A percentile compares a stretch with the other conserved stretches of the same genome.
Evolutionary conservation across 371 early-diverging fungal genomes (phyloP).

Genomic region (Lichtheimia ornata): DNA sequence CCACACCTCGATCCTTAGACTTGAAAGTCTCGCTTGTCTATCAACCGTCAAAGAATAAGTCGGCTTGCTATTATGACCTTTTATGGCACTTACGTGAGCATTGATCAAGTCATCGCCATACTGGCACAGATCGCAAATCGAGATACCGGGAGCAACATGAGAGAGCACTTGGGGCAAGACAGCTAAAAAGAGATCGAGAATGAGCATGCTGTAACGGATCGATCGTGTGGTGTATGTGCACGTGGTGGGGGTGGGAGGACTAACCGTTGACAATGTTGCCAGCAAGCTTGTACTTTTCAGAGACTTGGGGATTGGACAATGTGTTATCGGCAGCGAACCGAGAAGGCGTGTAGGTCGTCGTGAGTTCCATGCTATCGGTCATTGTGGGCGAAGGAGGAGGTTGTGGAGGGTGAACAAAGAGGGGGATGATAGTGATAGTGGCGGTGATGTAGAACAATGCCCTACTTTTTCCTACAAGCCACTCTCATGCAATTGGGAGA

Average conservation of each 20-base stretch:
- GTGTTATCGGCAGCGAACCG: slow-evolving; percentile 70
- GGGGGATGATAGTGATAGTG: background rate
- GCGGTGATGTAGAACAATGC: background rate
- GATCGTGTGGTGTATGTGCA: too few species aligned
- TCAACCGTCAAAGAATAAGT: too few species aligned
- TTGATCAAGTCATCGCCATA: slow-evolving; percentile 80
- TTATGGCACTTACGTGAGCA: slow-evolving; percentile 49
- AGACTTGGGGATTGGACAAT: slow-evolving; percentile 59
- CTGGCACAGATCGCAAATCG: slow-evolving; percentile 77
- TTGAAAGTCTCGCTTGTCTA: slow-evolving; percentile 72
- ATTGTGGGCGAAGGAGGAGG: background rate
- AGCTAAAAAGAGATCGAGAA: slow-evolving; percentile 17
- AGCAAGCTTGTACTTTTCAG: slow-evolving; percentile 82
- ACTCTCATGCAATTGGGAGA: background rate
- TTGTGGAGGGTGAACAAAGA: background rate
- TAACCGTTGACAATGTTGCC: slow-evolving; percentile 80
- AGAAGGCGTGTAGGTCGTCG: slow-evolving; percentile 37
- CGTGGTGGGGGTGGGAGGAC: background rate
- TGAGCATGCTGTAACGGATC: background rate
- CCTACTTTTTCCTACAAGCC: slow-evolving; percentile 4
- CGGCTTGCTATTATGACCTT: too few species aligned
- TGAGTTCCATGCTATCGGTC: slow-evolving; percentile 3
- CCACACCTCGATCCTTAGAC: slow-evolving; percentile 78
- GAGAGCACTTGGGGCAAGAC: slow-evolving; percentile 52
- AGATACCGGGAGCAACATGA: slow-evolving; percentile 62